phyloP scores from a whole-genome alignment of 495 filamentous ascomycete genomes.

The Penicillium parvum region DNA sequence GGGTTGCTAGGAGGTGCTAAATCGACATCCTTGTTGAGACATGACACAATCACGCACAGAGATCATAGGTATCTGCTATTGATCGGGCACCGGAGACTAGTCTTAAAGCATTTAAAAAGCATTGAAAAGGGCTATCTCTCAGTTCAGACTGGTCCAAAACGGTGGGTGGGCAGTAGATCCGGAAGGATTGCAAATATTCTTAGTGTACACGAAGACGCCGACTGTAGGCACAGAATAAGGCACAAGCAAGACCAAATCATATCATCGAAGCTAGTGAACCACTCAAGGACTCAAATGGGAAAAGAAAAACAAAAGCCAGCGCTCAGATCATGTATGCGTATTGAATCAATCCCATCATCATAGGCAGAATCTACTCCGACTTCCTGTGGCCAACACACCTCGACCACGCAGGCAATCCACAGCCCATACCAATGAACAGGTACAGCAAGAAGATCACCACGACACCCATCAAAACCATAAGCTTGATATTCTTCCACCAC shows the following conservation, averaged over 20 bases:
- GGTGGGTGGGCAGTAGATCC: too few species aligned
- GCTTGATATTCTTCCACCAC: constrained; percentile 99
- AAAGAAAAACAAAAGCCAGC: constrained; percentile 4
- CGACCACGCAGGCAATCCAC: constrained; percentile 61
- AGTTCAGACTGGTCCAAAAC: too few species aligned
- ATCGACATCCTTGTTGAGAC: too few species aligned
- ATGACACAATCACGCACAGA: too few species aligned
- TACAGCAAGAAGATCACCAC: constrained; percentile 84
- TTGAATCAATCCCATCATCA: background rate
- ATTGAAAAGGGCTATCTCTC: constrained; percentile 1
- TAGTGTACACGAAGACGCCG: too few species aligned
- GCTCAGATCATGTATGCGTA: constrained; percentile 7
- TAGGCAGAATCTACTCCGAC: background rate
- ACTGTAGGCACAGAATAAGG: too few species aligned
- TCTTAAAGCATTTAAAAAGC: too few species aligned
- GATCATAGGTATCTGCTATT: too few species aligned
- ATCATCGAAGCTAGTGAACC: constrained; percentile 10
- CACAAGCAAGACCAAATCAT: too few species aligned
- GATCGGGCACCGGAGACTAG: too few species aligned
- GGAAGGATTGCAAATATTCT: too few species aligned
- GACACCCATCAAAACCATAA: constrained; percentile 79
- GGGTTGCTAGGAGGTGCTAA: too few species aligned
- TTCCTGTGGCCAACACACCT: constrained; percentile 40
- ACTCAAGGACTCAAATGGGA: constrained; percentile 4
- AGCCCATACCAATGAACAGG: constrained; percentile 68